phyloP scores from a whole-genome alignment of 1,284 basidiomycete genomes.

The Lentinus polychrous region DNA sequence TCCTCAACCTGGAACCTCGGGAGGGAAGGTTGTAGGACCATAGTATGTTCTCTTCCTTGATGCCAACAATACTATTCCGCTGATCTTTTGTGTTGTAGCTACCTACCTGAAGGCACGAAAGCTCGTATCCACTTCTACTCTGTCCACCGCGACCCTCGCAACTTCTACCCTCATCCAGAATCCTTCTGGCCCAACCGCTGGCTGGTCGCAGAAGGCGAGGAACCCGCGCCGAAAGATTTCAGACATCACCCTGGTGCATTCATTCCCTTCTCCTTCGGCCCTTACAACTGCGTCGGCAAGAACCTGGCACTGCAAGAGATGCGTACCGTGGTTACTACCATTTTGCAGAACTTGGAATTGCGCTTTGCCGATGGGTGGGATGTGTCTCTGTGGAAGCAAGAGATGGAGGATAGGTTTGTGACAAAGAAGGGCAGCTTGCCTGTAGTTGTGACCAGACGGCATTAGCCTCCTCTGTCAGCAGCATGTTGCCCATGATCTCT shows the following conservation, averaged over 20 bases:
- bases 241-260: constrained; percentile 12
- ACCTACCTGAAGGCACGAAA: constrained; percentile 18
- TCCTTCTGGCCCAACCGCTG: constrained; percentile 27
- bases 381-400: constrained; percentile 16
- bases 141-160: constrained; percentile 24
- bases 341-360: constrained; percentile 23
- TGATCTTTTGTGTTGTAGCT: constrained; percentile 10
- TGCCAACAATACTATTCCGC: neutral
- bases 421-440: constrained; percentile 16
- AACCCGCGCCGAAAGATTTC: constrained; percentile 1
- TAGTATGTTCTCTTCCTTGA: constrained; percentile 17
- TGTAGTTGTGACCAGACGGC: constrained; percentile 7
- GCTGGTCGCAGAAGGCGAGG: constrained; percentile 14
- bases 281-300: constrained; percentile 27
- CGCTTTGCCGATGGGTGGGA: constrained; percentile 18
- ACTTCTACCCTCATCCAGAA: constrained; percentile 24
- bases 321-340: constrained; percentile 20
- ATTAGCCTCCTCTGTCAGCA: no score
- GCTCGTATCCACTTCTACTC: constrained; percentile 20
- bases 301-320: constrained; percentile 26
- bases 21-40: constrained; percentile 15
- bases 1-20: constrained; percentile 16
- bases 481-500: no score
- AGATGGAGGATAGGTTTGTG: constrained; percentile 18
- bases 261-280: constrained; percentile 26